Percentiles rank a stretch among this genome's conserved stretches.
Evolutionary conservation across 2,329 filamentous ascomycete species (phyloP).

Genomic region (Monilinia polystroma): DNA sequence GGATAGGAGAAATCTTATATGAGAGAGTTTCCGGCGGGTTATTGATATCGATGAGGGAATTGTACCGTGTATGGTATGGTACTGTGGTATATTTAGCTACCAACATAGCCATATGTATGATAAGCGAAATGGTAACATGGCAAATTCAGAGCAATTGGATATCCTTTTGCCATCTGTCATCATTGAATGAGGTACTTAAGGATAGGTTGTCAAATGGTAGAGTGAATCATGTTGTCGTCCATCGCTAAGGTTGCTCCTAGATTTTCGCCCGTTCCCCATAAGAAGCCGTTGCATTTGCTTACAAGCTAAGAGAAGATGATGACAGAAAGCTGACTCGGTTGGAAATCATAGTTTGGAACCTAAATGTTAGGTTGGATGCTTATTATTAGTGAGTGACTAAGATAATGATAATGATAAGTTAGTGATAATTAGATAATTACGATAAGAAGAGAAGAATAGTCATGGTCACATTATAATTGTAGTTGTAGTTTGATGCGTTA

Average conservation of each 20-base stretch:
- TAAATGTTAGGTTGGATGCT: too few species aligned
- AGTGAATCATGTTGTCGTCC: too few species aligned
- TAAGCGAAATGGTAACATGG: too few species aligned
- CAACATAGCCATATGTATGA: too few species aligned
- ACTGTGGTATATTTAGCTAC: too few species aligned
- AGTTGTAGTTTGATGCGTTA: too few species aligned
- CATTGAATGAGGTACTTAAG: too few species aligned
- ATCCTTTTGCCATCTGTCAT: too few species aligned
- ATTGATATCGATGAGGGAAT: background rate
- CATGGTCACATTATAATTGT: background rate
- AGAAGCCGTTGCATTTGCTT: background rate
- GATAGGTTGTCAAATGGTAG: too few species aligned
- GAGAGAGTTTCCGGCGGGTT: background rate
- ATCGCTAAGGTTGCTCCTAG: background rate
- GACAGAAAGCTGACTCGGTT: background rate
- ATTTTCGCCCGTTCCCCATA: background rate
- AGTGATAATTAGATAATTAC: too few species aligned
- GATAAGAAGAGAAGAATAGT: background rate
- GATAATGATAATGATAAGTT: background rate
- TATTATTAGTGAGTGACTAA: background rate
- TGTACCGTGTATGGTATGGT: background rate
- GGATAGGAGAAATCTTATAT: background rate
- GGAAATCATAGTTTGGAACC: background rate
- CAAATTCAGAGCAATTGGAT: too few species aligned
- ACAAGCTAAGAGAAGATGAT: slow-evolving; percentile 2